Evolutionary conservation across 2,329 filamentous ascomycete species (phyloP).

Genomic region (Neofusicoccum laricinum): DNA sequence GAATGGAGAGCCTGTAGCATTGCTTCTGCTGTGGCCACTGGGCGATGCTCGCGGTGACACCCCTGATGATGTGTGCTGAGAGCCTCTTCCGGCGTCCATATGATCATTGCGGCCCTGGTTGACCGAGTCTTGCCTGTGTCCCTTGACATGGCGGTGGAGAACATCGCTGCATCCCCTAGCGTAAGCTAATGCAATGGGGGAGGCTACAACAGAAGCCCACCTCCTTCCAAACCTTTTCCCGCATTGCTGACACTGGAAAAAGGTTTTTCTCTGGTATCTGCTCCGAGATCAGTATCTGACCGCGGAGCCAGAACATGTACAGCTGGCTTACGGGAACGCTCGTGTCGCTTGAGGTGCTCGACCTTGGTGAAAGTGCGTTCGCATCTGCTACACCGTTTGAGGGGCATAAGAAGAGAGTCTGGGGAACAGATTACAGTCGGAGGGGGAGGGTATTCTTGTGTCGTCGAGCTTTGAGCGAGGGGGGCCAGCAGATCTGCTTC

Average conservation of each 20-base stretch:
- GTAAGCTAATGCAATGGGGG: not conserved
- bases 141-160: not conserved
- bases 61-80: too few species aligned
- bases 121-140: not conserved
- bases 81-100: not conserved
- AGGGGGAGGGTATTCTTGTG: too few species aligned
- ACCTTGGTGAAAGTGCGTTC: conserved; percentile 56
- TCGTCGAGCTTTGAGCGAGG: not conserved
- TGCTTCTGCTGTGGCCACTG: too few species aligned
- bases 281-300: not conserved
- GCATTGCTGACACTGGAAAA: conserved; percentile 53
- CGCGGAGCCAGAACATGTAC: not conserved
- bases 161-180: not conserved
- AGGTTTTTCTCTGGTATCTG: conserved; percentile 31
- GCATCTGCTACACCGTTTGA: conserved; percentile 44
- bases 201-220: conserved; percentile 28
- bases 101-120: too few species aligned
- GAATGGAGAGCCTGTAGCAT: too few species aligned
- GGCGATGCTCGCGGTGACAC: too few species aligned
- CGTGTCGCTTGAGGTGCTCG: conserved; percentile 55
- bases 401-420: conserved; percentile 27
- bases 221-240: conserved; percentile 56
- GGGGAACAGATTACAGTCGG: too few species aligned
- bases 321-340: conserved; percentile 46
- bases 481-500: not conserved